Percentiles rank a stretch among this genome's conserved stretches.
These are phyloP conservation scores for Fusarium sp. DNA, from an alignment of 2,329 filamentous ascomycete genomes.

Conservation along the genomic window DNA sequence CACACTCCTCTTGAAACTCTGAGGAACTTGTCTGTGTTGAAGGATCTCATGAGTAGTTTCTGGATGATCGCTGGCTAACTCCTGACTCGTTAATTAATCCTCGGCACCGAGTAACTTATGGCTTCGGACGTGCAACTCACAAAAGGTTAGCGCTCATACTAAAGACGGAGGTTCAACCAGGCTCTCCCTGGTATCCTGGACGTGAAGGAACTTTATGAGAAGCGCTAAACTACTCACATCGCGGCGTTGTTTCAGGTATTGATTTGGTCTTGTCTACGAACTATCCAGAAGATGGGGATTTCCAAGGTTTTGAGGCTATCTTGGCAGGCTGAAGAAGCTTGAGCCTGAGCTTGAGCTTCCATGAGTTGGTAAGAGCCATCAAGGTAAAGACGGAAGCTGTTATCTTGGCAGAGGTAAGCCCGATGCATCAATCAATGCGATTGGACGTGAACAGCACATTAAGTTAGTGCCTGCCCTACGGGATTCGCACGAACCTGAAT, in stretches of 20 bases:
- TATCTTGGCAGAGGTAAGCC: too few species aligned
- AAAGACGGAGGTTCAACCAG: constrained; percentile 18
- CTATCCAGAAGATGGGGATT: constrained; percentile 16
- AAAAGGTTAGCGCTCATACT: constrained; percentile 36
- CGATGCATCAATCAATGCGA: too few species aligned
- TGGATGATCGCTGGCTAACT: neutral
- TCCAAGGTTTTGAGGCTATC: constrained; percentile 25
- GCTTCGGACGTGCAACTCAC: constrained; percentile 30
- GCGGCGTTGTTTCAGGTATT: constrained; percentile 39
- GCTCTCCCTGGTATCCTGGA: constrained; percentile 25
- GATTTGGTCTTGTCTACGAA: constrained; percentile 12
- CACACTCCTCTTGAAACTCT: constrained; percentile 5
- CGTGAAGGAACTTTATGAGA: constrained; percentile 19
- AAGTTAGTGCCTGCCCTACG: too few species aligned
- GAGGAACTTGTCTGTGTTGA: neutral
- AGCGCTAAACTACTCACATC: constrained; percentile 14
- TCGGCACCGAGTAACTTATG: constrained; percentile 21
- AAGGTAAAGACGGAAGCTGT: neutral
- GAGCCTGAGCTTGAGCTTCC: neutral
- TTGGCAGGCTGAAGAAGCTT: constrained; percentile 10
- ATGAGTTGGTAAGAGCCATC: neutral
- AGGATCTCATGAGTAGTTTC: constrained; percentile 12
- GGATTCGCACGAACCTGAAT: too few species aligned
- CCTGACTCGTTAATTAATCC: constrained; percentile 36
- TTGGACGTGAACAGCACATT: too few species aligned